Evolutionary conservation across 1,284 basidiomycete genomes (phyloP), one percentile per base, ranked within the genome.

Genomic region (Termitomyces sp.): DNA sequence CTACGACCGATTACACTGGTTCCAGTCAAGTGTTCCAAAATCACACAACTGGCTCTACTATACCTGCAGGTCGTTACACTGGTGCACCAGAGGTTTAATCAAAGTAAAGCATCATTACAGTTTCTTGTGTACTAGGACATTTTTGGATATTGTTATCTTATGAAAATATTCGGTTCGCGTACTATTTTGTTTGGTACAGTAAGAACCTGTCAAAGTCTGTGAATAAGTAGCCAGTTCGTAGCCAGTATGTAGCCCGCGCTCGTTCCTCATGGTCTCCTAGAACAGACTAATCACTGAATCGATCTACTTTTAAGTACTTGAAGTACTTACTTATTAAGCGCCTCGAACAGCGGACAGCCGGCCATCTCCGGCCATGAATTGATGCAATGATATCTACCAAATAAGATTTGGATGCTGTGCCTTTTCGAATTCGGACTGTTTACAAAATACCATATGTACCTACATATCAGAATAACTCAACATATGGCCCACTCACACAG

Each of bases 11-110:
- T 26, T 54, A 33, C 31, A 54, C 56, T 28, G 39, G 49, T 19
- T 47, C 57, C 6, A 49, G 24, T 24, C 52, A 54, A 44, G 40
- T 11, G 31, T 19, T 50, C 28, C 54, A 42, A 34, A 48, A 46
- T 37, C 54, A 55, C 21, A 31, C 35, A 46, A 60, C 55, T 40
- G 59, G 50, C 45, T 35, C 46, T 21, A n/a, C 21, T 28, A n/a
- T 35, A 16, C 50, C 49, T 28, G 44, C 49, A 35, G 56, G 54
- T 24, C 61, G 61, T 48, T 73, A 72, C 56, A 70, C 64, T 51
- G 72, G 72, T 18, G 68, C 63, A 26, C 66, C 70, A 18, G 72
- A 72, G 57, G 48, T 72, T 18, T 70, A 52, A 30, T 10, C 9
- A 30, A 63, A 40, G 30, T 19, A 18, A 8, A 28, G 35, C 34